phyloP scores from a whole-genome alignment of 1,139 yeast species.

The Arxiozyma heterogenica region DNA sequence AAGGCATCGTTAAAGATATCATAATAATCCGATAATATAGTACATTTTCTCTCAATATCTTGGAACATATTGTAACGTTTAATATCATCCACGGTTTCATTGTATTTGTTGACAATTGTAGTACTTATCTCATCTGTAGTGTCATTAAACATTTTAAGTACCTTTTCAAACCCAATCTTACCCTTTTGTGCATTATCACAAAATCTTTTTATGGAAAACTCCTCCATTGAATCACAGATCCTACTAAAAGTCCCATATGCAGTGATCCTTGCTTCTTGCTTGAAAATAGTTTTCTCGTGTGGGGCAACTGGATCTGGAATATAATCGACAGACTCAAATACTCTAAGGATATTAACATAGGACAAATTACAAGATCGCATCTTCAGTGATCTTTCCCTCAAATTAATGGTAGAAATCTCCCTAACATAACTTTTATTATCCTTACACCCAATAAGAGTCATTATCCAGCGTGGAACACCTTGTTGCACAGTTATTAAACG shows the following conservation, averaged over 20 bases:
- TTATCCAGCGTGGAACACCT: slow-evolving; percentile 76
- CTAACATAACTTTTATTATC: slow-evolving; percentile 66
- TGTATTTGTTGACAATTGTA: slow-evolving; percentile 23
- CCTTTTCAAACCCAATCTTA: slow-evolving; percentile 73
- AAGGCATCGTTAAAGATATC: slow-evolving; percentile 30
- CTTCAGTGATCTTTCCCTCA: slow-evolving; percentile 51
- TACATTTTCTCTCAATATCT: slow-evolving; percentile 27
- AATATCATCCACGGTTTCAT: slow-evolving; percentile 28
- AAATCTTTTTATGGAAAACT: slow-evolving; percentile 85
- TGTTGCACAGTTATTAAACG: slow-evolving; percentile 85
- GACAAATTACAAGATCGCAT: slow-evolving; percentile 86
- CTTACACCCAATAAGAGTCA: slow-evolving; percentile 62
- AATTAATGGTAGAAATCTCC: slow-evolving; percentile 81
- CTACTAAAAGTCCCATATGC: slow-evolving; percentile 67
- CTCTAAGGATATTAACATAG: slow-evolving; percentile 65
- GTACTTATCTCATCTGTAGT: slow-evolving; percentile 32
- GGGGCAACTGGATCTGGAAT: slow-evolving; percentile 54
- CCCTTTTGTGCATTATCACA: slow-evolving; percentile 81
- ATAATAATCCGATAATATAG: slow-evolving; percentile 19
- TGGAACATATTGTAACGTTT: slow-evolving; percentile 20
- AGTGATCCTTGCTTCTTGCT: slow-evolving; percentile 79
- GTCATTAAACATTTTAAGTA: slow-evolving; percentile 46
- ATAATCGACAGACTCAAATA: slow-evolving; percentile 77
- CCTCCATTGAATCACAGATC: slow-evolving; percentile 76
- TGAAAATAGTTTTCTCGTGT: slow-evolving; percentile 47